A percentile compares a stretch with the other conserved stretches of the same genome.
Evolutionary conservation across 2,329 filamentous ascomycete genomes (phyloP).

Genomic region (Tolypocladium album): DNA sequence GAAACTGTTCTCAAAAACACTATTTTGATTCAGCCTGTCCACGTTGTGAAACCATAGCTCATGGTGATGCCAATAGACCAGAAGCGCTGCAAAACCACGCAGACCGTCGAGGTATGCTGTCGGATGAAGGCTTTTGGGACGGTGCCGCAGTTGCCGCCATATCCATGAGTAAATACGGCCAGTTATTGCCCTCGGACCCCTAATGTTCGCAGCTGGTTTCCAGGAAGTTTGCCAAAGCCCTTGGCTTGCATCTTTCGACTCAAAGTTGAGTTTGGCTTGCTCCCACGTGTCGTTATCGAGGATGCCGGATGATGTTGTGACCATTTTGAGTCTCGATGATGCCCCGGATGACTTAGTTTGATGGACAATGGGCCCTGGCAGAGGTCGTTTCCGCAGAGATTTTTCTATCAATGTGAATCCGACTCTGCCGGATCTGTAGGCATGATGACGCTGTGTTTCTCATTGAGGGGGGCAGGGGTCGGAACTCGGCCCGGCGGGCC

Average conservation of each 20-base stretch:
- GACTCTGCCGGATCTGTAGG: background rate
- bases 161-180: constrained; percentile 1
- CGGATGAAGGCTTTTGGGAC: constrained; percentile 23
- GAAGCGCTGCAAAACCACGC: constrained; percentile 54
- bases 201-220: background rate
- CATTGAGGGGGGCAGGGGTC: background rate
- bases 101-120: constrained; percentile 54
- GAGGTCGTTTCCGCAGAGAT: background rate
- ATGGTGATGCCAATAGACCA: constrained; percentile 56
- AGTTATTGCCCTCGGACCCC: background rate
- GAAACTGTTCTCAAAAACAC: constrained; percentile 41
- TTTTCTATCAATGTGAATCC: background rate
- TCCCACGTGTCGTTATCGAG: background rate
- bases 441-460: background rate
- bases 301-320: background rate
- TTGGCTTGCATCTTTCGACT: background rate
- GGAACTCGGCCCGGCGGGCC: background rate
- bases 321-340: background rate
- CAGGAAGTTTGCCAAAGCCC: background rate
- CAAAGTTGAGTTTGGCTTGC: background rate
- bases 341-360: background rate
- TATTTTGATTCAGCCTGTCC: constrained; percentile 8
- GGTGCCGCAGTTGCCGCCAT: background rate
- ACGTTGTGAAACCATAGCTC: constrained; percentile 43
- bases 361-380: background rate